These are phyloP conservation scores for Alternaria sp. DNA, from an alignment of 2,329 filamentous ascomycete genomes.

Conservation along the genomic window DNA sequence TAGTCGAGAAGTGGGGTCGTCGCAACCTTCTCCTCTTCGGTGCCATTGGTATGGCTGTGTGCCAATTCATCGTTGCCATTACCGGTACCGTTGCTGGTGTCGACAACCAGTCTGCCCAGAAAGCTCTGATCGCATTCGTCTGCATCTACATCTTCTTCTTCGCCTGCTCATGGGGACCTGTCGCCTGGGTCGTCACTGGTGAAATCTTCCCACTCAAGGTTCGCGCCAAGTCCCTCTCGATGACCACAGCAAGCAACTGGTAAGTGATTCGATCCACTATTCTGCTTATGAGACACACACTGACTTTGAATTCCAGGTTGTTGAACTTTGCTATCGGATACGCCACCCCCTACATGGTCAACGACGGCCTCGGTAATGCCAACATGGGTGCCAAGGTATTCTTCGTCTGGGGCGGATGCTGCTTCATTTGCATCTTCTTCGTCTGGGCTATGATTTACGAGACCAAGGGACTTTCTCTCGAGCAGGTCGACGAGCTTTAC, in stretches of 20 bases:
- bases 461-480: slow-evolving; percentile 78
- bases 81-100: slow-evolving; percentile 51
- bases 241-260: slow-evolving; percentile 66
- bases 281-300: too few relatives aligned
- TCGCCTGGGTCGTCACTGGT: slow-evolving; percentile 68
- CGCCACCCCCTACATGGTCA: slow-evolving; percentile 76
- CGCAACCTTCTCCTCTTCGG: slow-evolving; percentile 77
- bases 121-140: slow-evolving; percentile 54
- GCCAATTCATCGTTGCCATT: slow-evolving; percentile 55
- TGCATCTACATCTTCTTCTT: slow-evolving; percentile 84
- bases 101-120: slow-evolving; percentile 51
- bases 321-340: slow-evolving; percentile 60
- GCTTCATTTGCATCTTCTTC: slow-evolving; percentile 66
- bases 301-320: slow-evolving; percentile 41
- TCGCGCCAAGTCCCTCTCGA: slow-evolving; percentile 58
- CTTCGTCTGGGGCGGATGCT: slow-evolving; percentile 65
- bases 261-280: too few relatives aligned
- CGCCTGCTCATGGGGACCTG: slow-evolving; percentile 79
- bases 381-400: slow-evolving; percentile 68
- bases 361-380: slow-evolving; percentile 63
- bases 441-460: slow-evolving; percentile 80
- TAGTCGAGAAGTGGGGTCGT: slow-evolving; percentile 83
- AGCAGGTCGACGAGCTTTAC: slow-evolving; percentile 83
- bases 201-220: slow-evolving; percentile 58
- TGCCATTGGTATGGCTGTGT: slow-evolving; percentile 72